Conservation (phyloP, 2,329 filamentous ascomycete species). For the Alternaria tenuissima region DNA sequence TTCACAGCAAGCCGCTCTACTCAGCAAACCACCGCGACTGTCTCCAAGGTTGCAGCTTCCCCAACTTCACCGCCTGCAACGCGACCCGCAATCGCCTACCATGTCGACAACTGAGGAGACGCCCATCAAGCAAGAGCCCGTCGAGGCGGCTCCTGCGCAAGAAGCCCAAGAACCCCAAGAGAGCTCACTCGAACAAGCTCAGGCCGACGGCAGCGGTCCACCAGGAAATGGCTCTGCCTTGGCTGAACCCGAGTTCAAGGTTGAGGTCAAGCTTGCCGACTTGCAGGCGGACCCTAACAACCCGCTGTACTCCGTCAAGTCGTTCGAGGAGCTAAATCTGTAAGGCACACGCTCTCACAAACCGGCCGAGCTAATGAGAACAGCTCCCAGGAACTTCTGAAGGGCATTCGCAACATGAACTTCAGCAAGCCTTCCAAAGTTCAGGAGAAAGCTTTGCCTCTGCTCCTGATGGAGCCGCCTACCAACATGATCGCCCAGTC, state of each 20-base stretch:
- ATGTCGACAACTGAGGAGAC: conserved; percentile 28
- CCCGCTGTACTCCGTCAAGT: conserved; percentile 83
- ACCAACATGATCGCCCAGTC: conserved; percentile 97
- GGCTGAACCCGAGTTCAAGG: conserved; percentile 80
- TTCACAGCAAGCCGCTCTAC: not conserved
- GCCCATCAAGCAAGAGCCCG: conserved; percentile 16
- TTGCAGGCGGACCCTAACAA: conserved; percentile 86
- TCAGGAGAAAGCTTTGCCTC: conserved; percentile 90
- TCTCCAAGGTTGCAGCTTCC: not conserved
- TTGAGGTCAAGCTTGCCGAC: conserved; percentile 91
- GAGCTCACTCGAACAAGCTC: conserved; percentile 32
- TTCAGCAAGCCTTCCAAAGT: conserved; percentile 98
- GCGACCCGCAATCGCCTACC: conserved; percentile 7
- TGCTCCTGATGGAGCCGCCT: conserved; percentile 87
- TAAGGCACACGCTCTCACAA: conserved; percentile 58
- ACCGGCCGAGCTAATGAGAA: conserved; percentile 19
- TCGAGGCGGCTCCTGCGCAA: conserved; percentile 20
- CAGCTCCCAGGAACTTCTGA: conserved; percentile 55
- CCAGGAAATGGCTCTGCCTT: conserved; percentile 55
- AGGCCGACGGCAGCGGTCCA: conserved; percentile 59
- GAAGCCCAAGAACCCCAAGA: not conserved
- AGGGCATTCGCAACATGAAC: conserved; percentile 80
- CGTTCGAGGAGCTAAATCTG: conserved; percentile 87
- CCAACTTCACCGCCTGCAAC: conserved; percentile 2
- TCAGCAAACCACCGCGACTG: not conserved